A percentile compares a stretch with the other conserved stretches of the same genome.
Evolutionary conservation across 345 rosid species (phyloP).

Genomic region (Gynandropsis gynandra): DNA sequence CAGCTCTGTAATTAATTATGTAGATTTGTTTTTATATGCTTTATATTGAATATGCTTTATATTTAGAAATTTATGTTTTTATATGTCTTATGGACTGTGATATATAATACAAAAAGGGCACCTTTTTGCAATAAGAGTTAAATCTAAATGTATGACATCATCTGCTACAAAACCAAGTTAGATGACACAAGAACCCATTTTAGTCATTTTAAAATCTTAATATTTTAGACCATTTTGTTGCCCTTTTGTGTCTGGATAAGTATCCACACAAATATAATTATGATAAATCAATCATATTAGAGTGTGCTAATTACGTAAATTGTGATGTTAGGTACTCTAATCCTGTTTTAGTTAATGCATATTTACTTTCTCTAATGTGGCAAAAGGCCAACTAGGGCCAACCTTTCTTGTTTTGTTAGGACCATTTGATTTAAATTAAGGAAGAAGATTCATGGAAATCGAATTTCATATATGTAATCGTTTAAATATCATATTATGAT

Average conservation of each 20-base stretch:
- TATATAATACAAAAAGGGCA: too few relatives aligned
- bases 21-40: too few relatives aligned
- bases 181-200: too few relatives aligned
- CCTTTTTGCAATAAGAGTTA: too few relatives aligned
- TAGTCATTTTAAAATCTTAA: too few relatives aligned
- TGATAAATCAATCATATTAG: constrained; percentile 3
- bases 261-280: constrained; percentile 11
- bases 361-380: constrained; percentile 10
- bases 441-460: neutral
- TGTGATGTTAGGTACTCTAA: constrained; percentile 29
- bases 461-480: too few relatives aligned
- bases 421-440: neutral
- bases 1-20: too few relatives aligned
- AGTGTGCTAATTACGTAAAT: constrained; percentile 19
- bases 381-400: constrained; percentile 21
- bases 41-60: too few relatives aligned
- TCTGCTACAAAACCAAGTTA: constrained; percentile 19
- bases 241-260: constrained; percentile 25
- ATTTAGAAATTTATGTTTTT: too few relatives aligned
- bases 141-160: constrained; percentile 10
- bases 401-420: constrained; percentile 4
- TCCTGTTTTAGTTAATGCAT: constrained; percentile 15
- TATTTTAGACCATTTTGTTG: constrained; percentile 17
- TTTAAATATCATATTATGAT: too few relatives aligned
- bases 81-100: too few relatives aligned